Percentiles rank a stretch among this genome's conserved stretches.
Conservation (phyloP, 768 basidiomycete species). For the Lyophyllum atratum region DNA sequence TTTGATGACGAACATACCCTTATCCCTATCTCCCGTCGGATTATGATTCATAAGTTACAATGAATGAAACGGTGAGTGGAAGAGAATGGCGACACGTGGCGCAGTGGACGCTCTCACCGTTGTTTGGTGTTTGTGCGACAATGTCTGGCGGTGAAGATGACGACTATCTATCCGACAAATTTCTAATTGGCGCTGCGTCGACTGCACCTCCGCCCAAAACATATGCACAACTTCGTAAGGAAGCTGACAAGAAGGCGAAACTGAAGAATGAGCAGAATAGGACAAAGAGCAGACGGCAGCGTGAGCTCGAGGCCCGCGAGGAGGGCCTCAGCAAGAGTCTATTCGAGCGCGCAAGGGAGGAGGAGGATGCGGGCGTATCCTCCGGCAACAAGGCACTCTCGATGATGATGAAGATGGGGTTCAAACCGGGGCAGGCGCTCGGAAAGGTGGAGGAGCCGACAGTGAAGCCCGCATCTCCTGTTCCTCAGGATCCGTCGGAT, state of each 20-base stretch:
- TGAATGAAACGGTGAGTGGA: background rate
- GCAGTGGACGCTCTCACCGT: background rate
- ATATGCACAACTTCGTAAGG: constrained; percentile 71
- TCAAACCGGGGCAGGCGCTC: constrained; percentile 80
- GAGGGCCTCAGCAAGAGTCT: constrained; percentile 81
- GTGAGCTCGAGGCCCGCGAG: constrained; percentile 72
- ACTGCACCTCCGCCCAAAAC: constrained; percentile 51
- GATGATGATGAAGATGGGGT: constrained; percentile 96
- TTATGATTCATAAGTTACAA: background rate
- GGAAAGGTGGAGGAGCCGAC: constrained; percentile 44
- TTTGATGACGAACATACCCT: constrained; percentile 16
- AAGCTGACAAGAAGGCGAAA: constrained; percentile 56
- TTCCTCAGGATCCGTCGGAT: background rate
- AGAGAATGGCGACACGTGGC: background rate
- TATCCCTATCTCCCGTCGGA: background rate
- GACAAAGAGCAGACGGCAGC: constrained; percentile 64
- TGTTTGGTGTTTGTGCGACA: constrained; percentile 19
- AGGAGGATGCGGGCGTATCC: constrained; percentile 51
- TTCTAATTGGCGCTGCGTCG: constrained; percentile 50
- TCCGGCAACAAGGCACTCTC: constrained; percentile 75
- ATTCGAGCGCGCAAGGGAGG: constrained; percentile 75
- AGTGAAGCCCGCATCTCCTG: background rate
- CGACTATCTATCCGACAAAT: constrained; percentile 90
- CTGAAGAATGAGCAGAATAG: constrained; percentile 70
- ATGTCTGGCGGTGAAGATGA: constrained; percentile 76